Conservation (phyloP, 2,329 filamentous ascomycete genomes). For the Zymoseptoria crescenta region DNA sequence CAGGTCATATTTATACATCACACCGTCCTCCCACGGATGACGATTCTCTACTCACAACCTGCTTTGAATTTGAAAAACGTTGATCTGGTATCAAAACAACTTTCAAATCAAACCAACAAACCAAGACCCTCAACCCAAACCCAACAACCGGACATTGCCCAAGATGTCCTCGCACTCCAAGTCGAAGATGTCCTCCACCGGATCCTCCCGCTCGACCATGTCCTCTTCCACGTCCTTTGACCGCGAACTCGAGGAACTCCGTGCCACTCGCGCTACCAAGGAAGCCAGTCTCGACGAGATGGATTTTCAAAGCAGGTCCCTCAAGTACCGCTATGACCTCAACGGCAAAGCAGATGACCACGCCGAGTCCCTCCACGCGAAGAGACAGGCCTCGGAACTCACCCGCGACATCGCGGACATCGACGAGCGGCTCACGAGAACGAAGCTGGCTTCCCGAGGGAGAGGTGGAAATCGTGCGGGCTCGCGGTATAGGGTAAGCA, state of each 20-base stretch:
- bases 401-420: background rate
- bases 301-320: background rate
- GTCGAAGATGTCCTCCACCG: background rate
- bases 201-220: background rate
- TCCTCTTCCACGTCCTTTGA: background rate
- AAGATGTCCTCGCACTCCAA: background rate
- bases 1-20: background rate
- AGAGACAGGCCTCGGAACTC: background rate
- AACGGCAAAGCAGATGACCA: background rate
- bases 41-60: background rate
- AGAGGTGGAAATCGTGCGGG: background rate
- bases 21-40: background rate
- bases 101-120: background rate
- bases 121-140: background rate
- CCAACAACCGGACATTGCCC: background rate
- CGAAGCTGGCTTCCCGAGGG: too few relatives aligned
- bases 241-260: background rate
- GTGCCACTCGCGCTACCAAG: background rate
- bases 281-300: background rate
- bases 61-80: background rate
- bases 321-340: background rate
- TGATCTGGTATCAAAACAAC: background rate
- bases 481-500: too few relatives aligned
- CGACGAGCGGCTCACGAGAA: background rate
- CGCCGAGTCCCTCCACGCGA: background rate